A percentile compares a stretch with the other conserved stretches of the same genome.
These are phyloP conservation scores for Aureobasidium sp. DNA, from an alignment of 2,329 filamentous ascomycete species.

Conservation along the genomic window DNA sequence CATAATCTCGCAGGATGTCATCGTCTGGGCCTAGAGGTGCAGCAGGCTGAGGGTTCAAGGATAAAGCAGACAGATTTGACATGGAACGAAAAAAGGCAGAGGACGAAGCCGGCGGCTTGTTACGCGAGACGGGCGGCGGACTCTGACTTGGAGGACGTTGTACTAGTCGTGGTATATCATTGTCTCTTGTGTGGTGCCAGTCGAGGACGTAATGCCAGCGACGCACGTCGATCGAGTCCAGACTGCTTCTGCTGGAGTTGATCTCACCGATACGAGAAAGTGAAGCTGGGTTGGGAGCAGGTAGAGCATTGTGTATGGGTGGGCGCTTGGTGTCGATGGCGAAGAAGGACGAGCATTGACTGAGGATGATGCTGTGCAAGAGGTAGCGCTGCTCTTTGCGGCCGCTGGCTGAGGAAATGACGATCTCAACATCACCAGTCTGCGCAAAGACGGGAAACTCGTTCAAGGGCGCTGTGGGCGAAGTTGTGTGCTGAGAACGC, in stretches of 20 bases:
- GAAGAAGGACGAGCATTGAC: conserved; percentile 90
- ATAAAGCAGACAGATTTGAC: conserved; percentile 62
- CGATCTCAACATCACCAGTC: conserved; percentile 87
- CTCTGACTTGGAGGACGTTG: conserved; percentile 43
- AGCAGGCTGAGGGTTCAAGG: conserved; percentile 38
- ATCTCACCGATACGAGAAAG: conserved; percentile 2
- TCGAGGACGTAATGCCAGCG: conserved; percentile 88
- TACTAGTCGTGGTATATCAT: conserved; percentile 81
- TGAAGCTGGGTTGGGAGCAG: neutral
- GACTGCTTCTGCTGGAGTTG: neutral
- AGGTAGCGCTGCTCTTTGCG: conserved; percentile 76
- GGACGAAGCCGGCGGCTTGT: conserved; percentile 57
- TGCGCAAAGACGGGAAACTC: conserved; percentile 89
- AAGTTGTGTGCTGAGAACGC: conserved; percentile 67
- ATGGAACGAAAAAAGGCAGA: conserved; percentile 80
- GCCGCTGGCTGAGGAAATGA: conserved; percentile 56
- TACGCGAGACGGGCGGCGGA: conserved; percentile 49
- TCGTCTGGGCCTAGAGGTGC: conserved; percentile 50
- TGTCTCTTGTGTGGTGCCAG: conserved; percentile 57
- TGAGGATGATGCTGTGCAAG: conserved; percentile 77
- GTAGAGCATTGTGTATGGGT: conserved; percentile 21
- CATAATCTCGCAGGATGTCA: conserved; percentile 82
- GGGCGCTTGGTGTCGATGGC: conserved; percentile 64
- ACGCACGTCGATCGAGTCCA: conserved; percentile 14
- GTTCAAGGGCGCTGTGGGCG: conserved; percentile 53